These are phyloP conservation scores for Tuber borchii DNA, from an alignment of 495 filamentous ascomycete genomes.

Conservation along the genomic window DNA sequence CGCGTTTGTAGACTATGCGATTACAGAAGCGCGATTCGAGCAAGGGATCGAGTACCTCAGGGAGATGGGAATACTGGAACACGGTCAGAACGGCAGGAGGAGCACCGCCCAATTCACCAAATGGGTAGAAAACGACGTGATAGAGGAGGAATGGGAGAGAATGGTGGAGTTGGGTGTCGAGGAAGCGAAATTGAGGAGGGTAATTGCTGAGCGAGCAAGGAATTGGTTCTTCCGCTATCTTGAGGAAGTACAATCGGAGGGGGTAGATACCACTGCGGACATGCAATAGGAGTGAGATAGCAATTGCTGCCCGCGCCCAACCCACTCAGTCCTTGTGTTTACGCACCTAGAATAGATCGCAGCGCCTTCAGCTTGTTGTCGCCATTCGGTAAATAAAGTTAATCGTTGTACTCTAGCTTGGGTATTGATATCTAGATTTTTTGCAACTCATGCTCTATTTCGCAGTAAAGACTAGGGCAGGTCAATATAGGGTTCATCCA, in stretches of 20 bases:
- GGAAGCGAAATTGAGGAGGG: conserved; percentile 23
- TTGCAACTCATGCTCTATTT: neutral
- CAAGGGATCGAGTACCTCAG: conserved; percentile 29
- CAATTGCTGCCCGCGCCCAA: neutral
- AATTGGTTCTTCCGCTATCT: conserved; percentile 26
- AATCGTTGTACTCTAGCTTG: neutral
- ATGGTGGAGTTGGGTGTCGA: conserved; percentile 28
- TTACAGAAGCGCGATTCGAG: conserved; percentile 26
- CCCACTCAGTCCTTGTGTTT: neutral
- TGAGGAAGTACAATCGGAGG: conserved; percentile 8
- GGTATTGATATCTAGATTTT: neutral
- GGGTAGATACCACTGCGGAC: neutral
- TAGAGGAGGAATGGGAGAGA: conserved; percentile 31
- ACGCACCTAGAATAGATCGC: neutral
- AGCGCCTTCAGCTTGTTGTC: neutral
- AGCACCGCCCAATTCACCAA: conserved; percentile 23
- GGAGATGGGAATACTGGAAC: conserved; percentile 26
- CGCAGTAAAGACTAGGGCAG: neutral
- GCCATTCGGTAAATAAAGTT: neutral
- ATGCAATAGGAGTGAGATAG: neutral
- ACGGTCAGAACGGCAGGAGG: conserved; percentile 11
- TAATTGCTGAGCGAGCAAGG: conserved; percentile 24
- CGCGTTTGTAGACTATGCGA: conserved; percentile 24
- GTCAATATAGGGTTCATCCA: neutral
- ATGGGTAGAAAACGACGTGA: conserved; percentile 25